Evolutionary conservation across 2,329 filamentous ascomycete species (phyloP).

Genomic region (Colletotrichum phormii): DNA sequence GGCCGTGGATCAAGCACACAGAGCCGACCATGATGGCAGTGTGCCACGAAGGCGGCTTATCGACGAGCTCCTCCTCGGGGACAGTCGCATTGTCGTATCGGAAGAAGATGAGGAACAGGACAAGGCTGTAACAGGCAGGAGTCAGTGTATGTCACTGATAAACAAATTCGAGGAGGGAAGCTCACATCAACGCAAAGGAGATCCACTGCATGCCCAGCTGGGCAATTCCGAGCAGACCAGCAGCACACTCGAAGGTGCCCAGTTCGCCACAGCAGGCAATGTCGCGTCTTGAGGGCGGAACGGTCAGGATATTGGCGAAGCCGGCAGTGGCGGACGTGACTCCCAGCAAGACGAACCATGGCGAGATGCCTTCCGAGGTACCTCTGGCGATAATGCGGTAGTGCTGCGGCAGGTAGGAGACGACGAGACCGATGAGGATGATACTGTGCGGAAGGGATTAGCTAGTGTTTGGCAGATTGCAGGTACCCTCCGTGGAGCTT

Average conservation of each 20-base stretch:
- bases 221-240: slow-evolving; percentile 86
- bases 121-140: slow-evolving; percentile 67
- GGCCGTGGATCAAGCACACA: slow-evolving; percentile 79
- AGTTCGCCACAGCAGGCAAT: slow-evolving; percentile 88
- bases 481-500: background rate
- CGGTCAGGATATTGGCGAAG: slow-evolving; percentile 91
- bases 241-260: slow-evolving; percentile 83
- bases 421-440: slow-evolving; percentile 86
- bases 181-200: slow-evolving; percentile 92
- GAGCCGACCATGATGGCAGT: slow-evolving; percentile 82
- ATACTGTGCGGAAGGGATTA: slow-evolving; percentile 57
- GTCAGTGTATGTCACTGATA: background rate
- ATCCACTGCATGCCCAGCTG: slow-evolving; percentile 94
- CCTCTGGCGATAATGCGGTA: slow-evolving; percentile 87
- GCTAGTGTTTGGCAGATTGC: background rate
- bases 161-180: slow-evolving; percentile 31
- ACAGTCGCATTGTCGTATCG: slow-evolving; percentile 69
- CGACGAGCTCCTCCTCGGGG: slow-evolving; percentile 60
- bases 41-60: slow-evolving; percentile 75
- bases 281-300: slow-evolving; percentile 85
- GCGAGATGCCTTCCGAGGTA: slow-evolving; percentile 94
- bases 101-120: slow-evolving; percentile 96
- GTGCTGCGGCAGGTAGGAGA: slow-evolving; percentile 96
- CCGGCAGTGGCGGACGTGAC: slow-evolving; percentile 89
- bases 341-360: slow-evolving; percentile 94